Conservation (phyloP, 306 rosid species). For the Prosopis cineraria region DNA sequence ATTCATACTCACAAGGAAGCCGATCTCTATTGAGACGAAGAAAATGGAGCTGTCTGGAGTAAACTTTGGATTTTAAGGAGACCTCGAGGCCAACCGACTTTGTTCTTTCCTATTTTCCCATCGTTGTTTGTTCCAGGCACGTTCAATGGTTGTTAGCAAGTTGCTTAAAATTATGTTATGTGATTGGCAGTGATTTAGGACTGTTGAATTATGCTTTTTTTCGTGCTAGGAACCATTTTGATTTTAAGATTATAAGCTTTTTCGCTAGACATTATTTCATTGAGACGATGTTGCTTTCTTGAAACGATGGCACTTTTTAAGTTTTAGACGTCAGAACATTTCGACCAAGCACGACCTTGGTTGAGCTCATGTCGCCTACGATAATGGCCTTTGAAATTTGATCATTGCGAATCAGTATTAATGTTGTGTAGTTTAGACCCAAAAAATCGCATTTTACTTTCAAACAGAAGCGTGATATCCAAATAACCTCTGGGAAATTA, state of each 20-base stretch:
- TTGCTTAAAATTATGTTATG: background rate
- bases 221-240: conserved; percentile 28
- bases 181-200: conserved; percentile 29
- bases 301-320: background rate
- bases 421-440: background rate
- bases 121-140: background rate
- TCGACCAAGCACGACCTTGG: background rate
- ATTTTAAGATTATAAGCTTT: background rate
- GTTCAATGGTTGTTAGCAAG: background rate
- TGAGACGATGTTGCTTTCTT: background rate
- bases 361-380: background rate
- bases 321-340: background rate
- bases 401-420: background rate
- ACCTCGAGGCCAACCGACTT: conserved; percentile 20
- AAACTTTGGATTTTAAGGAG: conserved; percentile 14
- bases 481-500: background rate
- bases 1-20: conserved; percentile 83
- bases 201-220: conserved; percentile 20
- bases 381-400: background rate
- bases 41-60: conserved; percentile 16
- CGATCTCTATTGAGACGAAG: conserved; percentile 56
- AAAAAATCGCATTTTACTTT: background rate
- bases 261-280: conserved; percentile 20
- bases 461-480: background rate
- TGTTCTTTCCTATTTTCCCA: conserved; percentile 17